These are phyloP conservation scores for Medakamo hakoo DNA, from an alignment of 139 green algal species.

Conservation along the genomic window DNA sequence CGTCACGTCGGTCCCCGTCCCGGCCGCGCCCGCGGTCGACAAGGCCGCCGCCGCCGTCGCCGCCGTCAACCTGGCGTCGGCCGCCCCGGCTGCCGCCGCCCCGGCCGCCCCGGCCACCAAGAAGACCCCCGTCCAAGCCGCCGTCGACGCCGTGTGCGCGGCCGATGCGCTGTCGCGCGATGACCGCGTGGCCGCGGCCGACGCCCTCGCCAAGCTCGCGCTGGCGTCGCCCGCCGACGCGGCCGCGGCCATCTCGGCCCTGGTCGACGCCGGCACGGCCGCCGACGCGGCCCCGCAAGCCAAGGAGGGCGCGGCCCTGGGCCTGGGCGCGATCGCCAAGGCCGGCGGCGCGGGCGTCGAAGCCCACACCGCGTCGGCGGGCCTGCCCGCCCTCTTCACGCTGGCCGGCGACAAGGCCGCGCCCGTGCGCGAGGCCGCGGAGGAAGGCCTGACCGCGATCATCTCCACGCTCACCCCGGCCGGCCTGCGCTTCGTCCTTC, in stretches of 20 bases:
- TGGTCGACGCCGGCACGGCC: not conserved
- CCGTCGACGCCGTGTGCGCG: too few species aligned
- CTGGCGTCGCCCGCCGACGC: not conserved
- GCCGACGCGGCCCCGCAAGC: conserved; percentile 8
- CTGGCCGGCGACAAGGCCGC: conserved; percentile 13
- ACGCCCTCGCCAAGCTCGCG: not conserved
- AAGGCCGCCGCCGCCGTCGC: too few species aligned
- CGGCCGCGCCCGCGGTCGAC: too few species aligned
- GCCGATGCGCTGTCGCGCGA: not conserved
- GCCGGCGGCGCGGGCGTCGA: conserved; percentile 11
- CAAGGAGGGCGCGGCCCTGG: conserved; percentile 10
- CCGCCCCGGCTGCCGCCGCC: too few species aligned
- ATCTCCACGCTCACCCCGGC: conserved; percentile 6
- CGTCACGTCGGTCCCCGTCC: too few species aligned
- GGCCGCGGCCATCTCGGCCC: not conserved
- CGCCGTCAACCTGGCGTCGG: too few species aligned
- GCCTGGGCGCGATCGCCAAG: conserved; percentile 4
- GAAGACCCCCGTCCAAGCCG: not conserved
- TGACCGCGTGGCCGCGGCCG: too few species aligned
- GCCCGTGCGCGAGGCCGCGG: conserved; percentile 11
- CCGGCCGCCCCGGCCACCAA: too few species aligned
- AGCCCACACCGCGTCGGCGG: conserved; percentile 15
- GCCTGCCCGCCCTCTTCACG: conserved; percentile 11
- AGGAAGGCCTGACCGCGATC: not conserved
- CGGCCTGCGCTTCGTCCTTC: conserved; percentile 5